Evolutionary conservation across 106 monocot genomes (phyloP), one percentile per base, ranked within the genome.

Genomic region (Alisma plantagoaquatica): DNA sequence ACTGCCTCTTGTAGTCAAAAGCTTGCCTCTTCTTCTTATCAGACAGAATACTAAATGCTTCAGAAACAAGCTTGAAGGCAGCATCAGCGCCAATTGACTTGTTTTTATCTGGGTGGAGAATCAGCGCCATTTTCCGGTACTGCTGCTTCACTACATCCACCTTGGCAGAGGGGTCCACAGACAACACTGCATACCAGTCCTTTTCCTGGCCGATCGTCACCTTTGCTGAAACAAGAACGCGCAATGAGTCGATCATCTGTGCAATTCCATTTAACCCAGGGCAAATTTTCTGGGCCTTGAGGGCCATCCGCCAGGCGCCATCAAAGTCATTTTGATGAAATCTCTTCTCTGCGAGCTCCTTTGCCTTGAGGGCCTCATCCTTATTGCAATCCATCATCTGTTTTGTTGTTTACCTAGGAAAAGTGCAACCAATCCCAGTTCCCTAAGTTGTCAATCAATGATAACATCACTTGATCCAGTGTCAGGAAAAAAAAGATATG

Each of bases 251-350:
- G 46, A 81, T 31, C 67, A 81, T 67, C 43, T 76, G 75, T 17
- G 63, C 32, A 28, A 72, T 81, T n/a, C 79, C 79, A 1, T 81
- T 76, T 5, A 76, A 75, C 0, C 53, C 60, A 2, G 84, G 79
- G 49, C 49, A 79, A 23, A 85, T 72, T 27, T 56, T 80, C 18
- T 75, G 57, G 2, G 84, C 84, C 46, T 81, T 81, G 19, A 82
- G 20, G 4, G 82, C 82, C 17, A 73, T 64, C 12, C 71, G 73
- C 48, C 53, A 69, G 6, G 77, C 82, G 24, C 73, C 69, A 16
- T 35, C 61, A 12, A 60, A 20, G 33, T 82, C 73, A 25, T 49
- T 71, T 3, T 57, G 47, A 5, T 16, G 51, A 69, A 82, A 76
- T 58, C 73, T 82, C n/a, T 51, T 60, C 30, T 77, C 82, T 0